Conservation (phyloP, 2,329 filamentous ascomycete genomes). For the Ceratocystis papillata region DNA sequence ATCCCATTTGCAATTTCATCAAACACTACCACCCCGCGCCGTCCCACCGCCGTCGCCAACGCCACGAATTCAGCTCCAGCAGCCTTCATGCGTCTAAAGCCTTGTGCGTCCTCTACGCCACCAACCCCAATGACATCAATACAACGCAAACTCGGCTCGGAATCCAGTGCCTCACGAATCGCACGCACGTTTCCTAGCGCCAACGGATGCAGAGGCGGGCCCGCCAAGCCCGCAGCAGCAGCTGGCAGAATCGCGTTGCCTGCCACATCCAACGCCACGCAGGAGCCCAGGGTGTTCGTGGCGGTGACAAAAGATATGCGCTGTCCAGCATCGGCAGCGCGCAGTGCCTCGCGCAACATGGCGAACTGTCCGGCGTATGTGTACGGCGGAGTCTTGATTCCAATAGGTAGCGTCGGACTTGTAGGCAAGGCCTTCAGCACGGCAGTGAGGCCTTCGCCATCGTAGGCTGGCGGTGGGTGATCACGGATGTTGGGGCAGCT, state of each 20-base stretch:
- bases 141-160: constrained; percentile 37
- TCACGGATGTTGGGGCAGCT: constrained; percentile 65
- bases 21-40: constrained; percentile 53
- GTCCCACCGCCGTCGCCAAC: constrained; percentile 58
- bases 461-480: constrained; percentile 61
- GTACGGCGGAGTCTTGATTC: constrained; percentile 67
- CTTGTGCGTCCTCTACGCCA: constrained; percentile 54
- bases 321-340: constrained; percentile 25
- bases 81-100: constrained; percentile 53
- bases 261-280: constrained; percentile 42
- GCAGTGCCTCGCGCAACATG: constrained; percentile 44
- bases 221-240: constrained; percentile 58
- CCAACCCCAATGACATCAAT: constrained; percentile 61
- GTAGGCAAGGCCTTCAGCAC: constrained; percentile 45
- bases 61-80: constrained; percentile 58
- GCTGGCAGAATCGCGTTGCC: constrained; percentile 35
- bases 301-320: constrained; percentile 56
- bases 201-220: constrained; percentile 59
- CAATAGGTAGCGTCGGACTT: constrained; percentile 36
- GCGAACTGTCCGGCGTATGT: constrained; percentile 58
- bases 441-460: constrained; percentile 37
- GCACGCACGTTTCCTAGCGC: constrained; percentile 65
- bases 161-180: constrained; percentile 50
- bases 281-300: constrained; percentile 61
- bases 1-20: constrained; percentile 38